phyloP scores from a whole-genome alignment of 306 rosid genomes.

The Cajanus cajan region DNA sequence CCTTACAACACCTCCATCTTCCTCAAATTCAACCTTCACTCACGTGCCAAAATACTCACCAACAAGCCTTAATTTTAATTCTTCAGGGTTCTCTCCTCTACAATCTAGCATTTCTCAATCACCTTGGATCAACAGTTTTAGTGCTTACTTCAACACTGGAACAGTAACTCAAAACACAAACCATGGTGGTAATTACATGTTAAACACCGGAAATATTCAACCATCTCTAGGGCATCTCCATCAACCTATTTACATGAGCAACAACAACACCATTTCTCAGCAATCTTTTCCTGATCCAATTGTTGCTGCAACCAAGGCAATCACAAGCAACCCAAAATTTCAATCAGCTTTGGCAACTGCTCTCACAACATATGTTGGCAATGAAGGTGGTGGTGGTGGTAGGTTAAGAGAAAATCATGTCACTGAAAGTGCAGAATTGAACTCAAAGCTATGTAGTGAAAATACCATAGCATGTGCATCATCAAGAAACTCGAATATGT shows the following conservation, averaged over 20 bases:
- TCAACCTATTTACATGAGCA: conserved; percentile 30
- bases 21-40: conserved; percentile 27
- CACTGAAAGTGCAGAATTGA: conserved; percentile 7
- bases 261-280: not conserved
- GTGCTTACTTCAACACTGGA: conserved; percentile 27
- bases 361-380: conserved; percentile 24
- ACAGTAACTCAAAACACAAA: conserved; percentile 15
- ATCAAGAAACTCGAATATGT: conserved; percentile 5
- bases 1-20: conserved; percentile 35
- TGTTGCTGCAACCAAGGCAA: conserved; percentile 36
- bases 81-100: conserved; percentile 36
- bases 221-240: conserved; percentile 36
- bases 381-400: conserved; percentile 15
- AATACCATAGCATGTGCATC: conserved; percentile 17
- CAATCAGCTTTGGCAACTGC: conserved; percentile 38
- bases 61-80: conserved; percentile 39
- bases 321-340: conserved; percentile 33
- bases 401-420: conserved; percentile 14
- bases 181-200: conserved; percentile 15
- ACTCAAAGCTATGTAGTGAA: conserved; percentile 7
- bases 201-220: conserved; percentile 8
- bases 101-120: conserved; percentile 26
- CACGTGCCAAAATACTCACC: conserved; percentile 28
- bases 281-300: conserved; percentile 14
- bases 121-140: conserved; percentile 10